Evolutionary conservation across 805 yeast genomes (phyloP), one percentile per base, ranked within the genome.

Genomic region (Yamadazyma sp.): DNA sequence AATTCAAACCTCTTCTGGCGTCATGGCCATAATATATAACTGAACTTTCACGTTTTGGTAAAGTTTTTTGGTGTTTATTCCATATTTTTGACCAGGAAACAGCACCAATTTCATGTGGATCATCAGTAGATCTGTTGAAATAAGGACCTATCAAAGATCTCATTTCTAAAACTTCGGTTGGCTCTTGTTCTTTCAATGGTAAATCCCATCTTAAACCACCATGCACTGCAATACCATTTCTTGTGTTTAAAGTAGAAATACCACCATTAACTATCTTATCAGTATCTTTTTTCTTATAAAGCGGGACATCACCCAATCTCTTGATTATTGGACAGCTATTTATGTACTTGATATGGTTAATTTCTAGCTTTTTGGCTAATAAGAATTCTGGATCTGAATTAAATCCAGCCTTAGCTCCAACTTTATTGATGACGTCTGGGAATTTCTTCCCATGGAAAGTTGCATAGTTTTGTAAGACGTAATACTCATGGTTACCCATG

Each of bases 401-500:
- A 35, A 58, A 58, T 17, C 49, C 53, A 26, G 33, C 40, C 7
- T 15, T 28, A 35, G 49, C 30, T n/a, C 27, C 24, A 9, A 33
- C 24, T 12, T 34, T 29, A 13, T 33, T 39, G 11, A 37, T 48
- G 44, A 62, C 55, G 27, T 36, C 45, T 15, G 73, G 65, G 20
- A 55, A 48, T 26, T 48, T 47, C 36, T 78, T 58, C 17, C 74
- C 73, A 56, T 78, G 88, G 48, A 64, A 71, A 40, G 60, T 75
- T 16, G 81, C 76, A 51, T 86, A 86, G 49, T 80, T 62, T 36
- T 78, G 70, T 45, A 89, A 52, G 8, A 83, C 73, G 41, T 78
- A 80, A 42, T 81, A 69, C 58, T 89, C 98, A 57, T 91, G 96
- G 62, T 89, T 89, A 0, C 98, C 97, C 39, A 93, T 62, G 2